phyloP scores from a whole-genome alignment of 148 eudicot genomes.

The Spergularia marina region DNA sequence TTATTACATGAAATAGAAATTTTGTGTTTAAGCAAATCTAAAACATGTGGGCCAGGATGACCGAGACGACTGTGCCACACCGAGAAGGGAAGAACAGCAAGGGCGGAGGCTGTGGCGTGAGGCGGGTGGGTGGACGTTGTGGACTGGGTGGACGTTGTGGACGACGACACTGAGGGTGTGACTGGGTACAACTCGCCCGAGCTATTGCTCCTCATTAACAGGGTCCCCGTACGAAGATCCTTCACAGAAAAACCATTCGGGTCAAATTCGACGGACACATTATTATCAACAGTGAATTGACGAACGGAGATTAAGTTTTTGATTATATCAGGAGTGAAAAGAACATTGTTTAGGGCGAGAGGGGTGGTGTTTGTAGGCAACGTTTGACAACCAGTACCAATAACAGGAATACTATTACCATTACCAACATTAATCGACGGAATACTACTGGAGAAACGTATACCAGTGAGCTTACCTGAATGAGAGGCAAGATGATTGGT shows the following conservation, averaged over 20 bases:
- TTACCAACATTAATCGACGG: neutral
- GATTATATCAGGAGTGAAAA: neutral
- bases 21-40: no score
- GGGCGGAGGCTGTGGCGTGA: no score
- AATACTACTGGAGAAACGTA: neutral
- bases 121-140: no score
- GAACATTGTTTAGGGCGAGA: neutral
- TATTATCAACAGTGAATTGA: neutral
- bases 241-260: neutral
- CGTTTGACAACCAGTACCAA: neutral
- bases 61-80: no score
- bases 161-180: no score
- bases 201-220: neutral
- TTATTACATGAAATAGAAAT: no score
- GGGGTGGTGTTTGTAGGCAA: no score
- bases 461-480: neutral
- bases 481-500: neutral
- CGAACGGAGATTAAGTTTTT: constrained; percentile 4
- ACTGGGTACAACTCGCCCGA: neutral
- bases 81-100: no score
- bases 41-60: no score
- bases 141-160: no score
- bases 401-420: neutral
- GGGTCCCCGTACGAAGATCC: neutral
- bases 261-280: constrained; percentile 8